Base-by-base conservation (phyloP, 148 eudicot genomes). In the Rhododendron griersonianum region DNA sequence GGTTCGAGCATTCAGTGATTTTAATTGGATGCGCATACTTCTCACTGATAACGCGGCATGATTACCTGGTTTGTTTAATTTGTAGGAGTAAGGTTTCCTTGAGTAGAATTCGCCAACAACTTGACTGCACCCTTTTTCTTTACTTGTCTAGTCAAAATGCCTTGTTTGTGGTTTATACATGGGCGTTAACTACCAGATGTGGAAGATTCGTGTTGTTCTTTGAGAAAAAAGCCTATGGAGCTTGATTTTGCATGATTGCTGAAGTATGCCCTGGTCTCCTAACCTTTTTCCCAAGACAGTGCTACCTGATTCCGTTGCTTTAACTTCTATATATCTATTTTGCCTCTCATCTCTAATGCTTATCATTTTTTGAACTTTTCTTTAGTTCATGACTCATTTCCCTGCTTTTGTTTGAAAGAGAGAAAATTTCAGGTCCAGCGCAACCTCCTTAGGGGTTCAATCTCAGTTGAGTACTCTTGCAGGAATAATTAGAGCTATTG, bases 371-470 rank as follows among this genome's bases (percentile, higher is more conserved):
- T 28, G 57, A 25, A 81, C 28, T 35, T 33, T 80, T 80, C 37
- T 65, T 35, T 33, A 3, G 47, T 55, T 67, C 75, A 18, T 18
- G 37, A 78, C 87, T 85, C 44, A 50, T 81, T 79, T 41, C 74
- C 48, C 84, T 28, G 48, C 78, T 87, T 87, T 57, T 51, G 61
- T 88, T 88, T 78, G 14, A 41, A 87, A 96, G 98, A 93, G 98
- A 81, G 99, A 95, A 80, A 96, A 96, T 90, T 96, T 96, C 92
- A 93, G 90, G 93, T 89, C 91, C 79, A 94, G 88, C 86, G 77
- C 95, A 87, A 93, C 90, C 84, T 93, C 95, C 65, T 91, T 96
- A 69, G 99, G 99, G 71, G 97, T 95, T 83, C 98, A 96, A 88
- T 89, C 98, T 86, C 98, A 95, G 84, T 91, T 96, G 87, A 86